Evolutionary conservation across 2,329 filamentous ascomycete genomes (phyloP).

Genomic region (Claviceps digitariae): DNA sequence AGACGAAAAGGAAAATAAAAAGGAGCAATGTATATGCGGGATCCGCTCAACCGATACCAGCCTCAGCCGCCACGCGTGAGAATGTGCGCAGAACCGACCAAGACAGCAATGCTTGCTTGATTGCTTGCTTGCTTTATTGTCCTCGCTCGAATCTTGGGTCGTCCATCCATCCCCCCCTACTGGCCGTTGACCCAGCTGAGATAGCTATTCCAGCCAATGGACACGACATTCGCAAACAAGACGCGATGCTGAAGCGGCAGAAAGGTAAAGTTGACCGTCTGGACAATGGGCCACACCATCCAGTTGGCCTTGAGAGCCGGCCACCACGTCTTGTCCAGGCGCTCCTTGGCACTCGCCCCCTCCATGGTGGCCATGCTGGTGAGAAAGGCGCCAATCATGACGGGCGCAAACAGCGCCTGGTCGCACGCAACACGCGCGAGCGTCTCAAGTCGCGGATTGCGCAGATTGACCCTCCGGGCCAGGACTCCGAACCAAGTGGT

Average conservation of each 20-base stretch:
- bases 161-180: slow-evolving; percentile 6
- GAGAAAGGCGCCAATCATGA: slow-evolving; percentile 70
- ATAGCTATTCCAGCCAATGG: slow-evolving; percentile 52
- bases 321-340: slow-evolving; percentile 57
- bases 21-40: not conserved
- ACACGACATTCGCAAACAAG: slow-evolving; percentile 74
- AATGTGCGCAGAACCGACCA: too few species aligned
- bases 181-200: slow-evolving; percentile 47
- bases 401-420: slow-evolving; percentile 73
- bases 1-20: not conserved
- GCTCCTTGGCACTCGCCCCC: slow-evolving; percentile 46
- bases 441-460: slow-evolving; percentile 54
- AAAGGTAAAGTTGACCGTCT: slow-evolving; percentile 76
- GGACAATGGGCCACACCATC: slow-evolving; percentile 76
- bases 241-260: slow-evolving; percentile 74
- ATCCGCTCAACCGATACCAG: not conserved
- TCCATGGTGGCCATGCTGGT: slow-evolving; percentile 75
- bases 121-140: too few species aligned
- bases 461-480: slow-evolving; percentile 51
- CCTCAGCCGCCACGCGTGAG: not conserved
- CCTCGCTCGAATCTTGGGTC: not conserved
- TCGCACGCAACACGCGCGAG: slow-evolving; percentile 66
- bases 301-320: slow-evolving; percentile 70
- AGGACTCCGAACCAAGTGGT: slow-evolving; percentile 80
- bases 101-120: too few species aligned